Percentiles rank a stretch among this genome's conserved stretches.
These are phyloP conservation scores for Earliella scabrosa DNA, from an alignment of 1,284 basidiomycete genomes.

Conservation along the genomic window DNA sequence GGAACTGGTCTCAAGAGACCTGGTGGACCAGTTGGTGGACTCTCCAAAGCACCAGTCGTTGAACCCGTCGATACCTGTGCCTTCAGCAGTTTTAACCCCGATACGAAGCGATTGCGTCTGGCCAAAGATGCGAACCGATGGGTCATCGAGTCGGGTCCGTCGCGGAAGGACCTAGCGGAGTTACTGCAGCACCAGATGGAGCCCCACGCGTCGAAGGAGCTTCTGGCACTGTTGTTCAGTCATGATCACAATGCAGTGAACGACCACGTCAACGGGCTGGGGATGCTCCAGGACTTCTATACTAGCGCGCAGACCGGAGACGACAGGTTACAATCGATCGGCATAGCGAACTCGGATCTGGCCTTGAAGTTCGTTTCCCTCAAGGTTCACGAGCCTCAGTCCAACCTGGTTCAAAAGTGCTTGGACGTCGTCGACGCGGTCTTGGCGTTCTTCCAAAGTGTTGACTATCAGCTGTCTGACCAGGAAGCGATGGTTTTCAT, in stretches of 20 bases:
- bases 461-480: slow-evolving; percentile 86
- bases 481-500: slow-evolving; percentile 89
- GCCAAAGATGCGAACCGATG: slow-evolving; percentile 82
- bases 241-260: slow-evolving; percentile 96
- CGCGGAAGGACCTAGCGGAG: slow-evolving; percentile 88
- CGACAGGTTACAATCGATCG: slow-evolving; percentile 70
- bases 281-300: slow-evolving; percentile 79
- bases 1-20: slow-evolving; percentile 55
- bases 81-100: slow-evolving; percentile 74
- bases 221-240: slow-evolving; percentile 88
- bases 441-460: slow-evolving; percentile 70
- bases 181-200: slow-evolving; percentile 93
- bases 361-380: slow-evolving; percentile 94
- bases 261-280: slow-evolving; percentile 85
- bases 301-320: slow-evolving; percentile 60
- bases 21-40: slow-evolving; percentile 36
- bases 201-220: slow-evolving; percentile 75
- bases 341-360: slow-evolving; percentile 90
- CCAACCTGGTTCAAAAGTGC: slow-evolving; percentile 88
- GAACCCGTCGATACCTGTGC: slow-evolving; percentile 46
- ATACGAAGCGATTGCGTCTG: slow-evolving; percentile 75
- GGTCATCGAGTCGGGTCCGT: slow-evolving; percentile 83
- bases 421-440: slow-evolving; percentile 88
- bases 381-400: slow-evolving; percentile 91
- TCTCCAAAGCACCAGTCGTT: slow-evolving; percentile 37